A percentile compares a stretch with the other conserved stretches of the same genome.
Evolutionary conservation across 2,329 filamentous ascomycete species (phyloP).

Genomic region (Simplicillium sp.): DNA sequence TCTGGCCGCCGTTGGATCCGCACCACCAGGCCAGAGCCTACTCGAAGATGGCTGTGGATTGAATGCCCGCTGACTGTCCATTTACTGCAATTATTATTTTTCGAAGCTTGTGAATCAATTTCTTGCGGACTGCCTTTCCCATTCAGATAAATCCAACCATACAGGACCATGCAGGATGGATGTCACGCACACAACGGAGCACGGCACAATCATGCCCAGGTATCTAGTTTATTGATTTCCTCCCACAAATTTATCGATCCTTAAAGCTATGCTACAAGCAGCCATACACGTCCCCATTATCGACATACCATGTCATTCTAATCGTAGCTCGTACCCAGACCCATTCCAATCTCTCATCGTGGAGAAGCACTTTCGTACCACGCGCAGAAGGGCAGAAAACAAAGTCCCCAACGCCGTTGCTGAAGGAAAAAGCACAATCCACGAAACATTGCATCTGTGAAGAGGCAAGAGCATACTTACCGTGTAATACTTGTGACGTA

Average conservation of each 20-base stretch:
- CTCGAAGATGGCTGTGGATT: no score
- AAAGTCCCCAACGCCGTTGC: constrained; percentile 41
- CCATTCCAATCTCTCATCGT: constrained; percentile 23
- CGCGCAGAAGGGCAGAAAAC: constrained; percentile 29
- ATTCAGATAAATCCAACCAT: constrained; percentile 1
- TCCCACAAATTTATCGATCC: constrained; percentile 4
- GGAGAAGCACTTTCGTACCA: constrained; percentile 41
- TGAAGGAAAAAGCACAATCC: constrained; percentile 28
- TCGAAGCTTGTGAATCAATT: no score
- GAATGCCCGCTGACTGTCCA: no score
- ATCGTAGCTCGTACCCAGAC: constrained; percentile 14
- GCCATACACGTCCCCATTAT: no score
- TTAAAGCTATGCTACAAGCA: constrained; percentile 1
- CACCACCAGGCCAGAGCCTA: no score
- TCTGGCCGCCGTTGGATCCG: no score
- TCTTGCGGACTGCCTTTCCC: no score
- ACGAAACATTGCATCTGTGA: constrained; percentile 24
- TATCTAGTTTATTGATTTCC: constrained; percentile 1
- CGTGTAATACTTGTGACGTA: constrained; percentile 19
- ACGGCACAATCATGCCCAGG: background rate
- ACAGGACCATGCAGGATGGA: no score
- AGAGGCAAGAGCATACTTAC: constrained; percentile 38
- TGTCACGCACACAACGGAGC: constrained; percentile 2
- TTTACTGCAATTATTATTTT: no score
- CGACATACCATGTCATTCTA: no score